Evolutionary conservation across 306 rosid species (phyloP), one percentile per base, ranked within the genome.

Genomic region (Cucurbita moschata): DNA sequence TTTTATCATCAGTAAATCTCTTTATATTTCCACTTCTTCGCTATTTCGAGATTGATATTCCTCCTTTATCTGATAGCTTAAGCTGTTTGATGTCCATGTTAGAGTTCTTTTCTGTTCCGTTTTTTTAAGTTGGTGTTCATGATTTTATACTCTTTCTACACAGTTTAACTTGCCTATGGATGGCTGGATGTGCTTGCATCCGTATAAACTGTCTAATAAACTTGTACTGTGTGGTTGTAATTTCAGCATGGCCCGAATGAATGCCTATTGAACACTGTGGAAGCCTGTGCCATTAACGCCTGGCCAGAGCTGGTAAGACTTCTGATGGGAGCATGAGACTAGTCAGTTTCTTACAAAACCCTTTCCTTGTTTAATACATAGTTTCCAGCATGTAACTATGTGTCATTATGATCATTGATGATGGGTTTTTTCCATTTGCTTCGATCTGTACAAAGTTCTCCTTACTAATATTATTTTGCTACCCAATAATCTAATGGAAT

Each of bases 241-340:
- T 82, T 86, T 82, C 89, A 94, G 97, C 99, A 94, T 61, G 99
- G 99, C 18, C 84, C 82, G 11, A 46, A 47, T 46, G 99, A 94
- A 77, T 94, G 99, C 83, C 85, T 94, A 58, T 79, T 94, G 52
- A 82, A 94, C 82, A 93, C 96, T 0, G 83, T 88, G 58, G 95
- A 93, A 84, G 95, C 96, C 2, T 94, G 99, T 80, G 96, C 95
- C 23, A 94, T 91, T 51, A 38, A 83, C 57, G 64, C 47, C 75
- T 91, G 92, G 99, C 96, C 99, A 71, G 80, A 85, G 21, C 76
- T 79, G 90, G 99, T 94, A 85, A 87, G 72, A 67, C 42, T 67
- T 67, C 21, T 12, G 53, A 66, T 65, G 37, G 16, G 10, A 65
- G 5, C n/a, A 65, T 65, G 50, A 58, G 40, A 18, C 16, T 65